Percentiles rank a stretch among this genome's conserved stretches.
These are phyloP conservation scores for Colletotrichum sublineola DNA, from an alignment of 2,329 filamentous ascomycete genomes.

Conservation along the genomic window DNA sequence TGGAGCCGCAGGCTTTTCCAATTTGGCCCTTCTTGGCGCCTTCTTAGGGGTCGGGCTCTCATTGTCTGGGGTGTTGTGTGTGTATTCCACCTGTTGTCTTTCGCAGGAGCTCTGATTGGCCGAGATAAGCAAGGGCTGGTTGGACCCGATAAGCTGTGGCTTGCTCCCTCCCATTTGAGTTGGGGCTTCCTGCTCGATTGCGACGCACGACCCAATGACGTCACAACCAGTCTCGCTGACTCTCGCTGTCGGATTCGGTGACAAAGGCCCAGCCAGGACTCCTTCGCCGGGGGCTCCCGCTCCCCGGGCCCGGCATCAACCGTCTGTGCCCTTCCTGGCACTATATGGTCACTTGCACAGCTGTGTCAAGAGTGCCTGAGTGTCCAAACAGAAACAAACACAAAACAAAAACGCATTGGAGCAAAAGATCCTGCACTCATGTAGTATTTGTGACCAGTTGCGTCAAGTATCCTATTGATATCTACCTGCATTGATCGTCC, in stretches of 20 bases:
- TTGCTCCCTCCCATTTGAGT: background rate
- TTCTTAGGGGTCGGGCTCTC: slow-evolving; percentile 22
- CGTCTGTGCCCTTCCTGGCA: slow-evolving; percentile 1
- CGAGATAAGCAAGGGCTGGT: background rate
- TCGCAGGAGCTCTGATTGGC: slow-evolving; percentile 21
- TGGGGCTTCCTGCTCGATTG: background rate
- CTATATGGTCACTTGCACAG: background rate
- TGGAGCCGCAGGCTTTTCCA: background rate
- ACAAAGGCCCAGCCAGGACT: slow-evolving; percentile 32
- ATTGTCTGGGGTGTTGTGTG: background rate
- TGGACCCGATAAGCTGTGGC: background rate
- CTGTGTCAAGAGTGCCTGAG: background rate
- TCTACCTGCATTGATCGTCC: background rate
- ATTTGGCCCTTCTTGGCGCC: slow-evolving; percentile 26
- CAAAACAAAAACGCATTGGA: background rate
- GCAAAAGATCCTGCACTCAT: background rate
- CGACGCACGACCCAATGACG: slow-evolving; percentile 12
- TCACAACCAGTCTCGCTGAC: background rate
- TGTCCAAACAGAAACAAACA: background rate
- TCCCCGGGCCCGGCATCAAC: slow-evolving; percentile 28
- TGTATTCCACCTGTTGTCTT: slow-evolving; percentile 15
- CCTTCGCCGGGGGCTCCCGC: slow-evolving; percentile 27
- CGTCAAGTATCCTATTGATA: background rate
- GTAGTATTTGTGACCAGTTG: background rate
- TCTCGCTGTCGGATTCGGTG: background rate